phyloP scores from a whole-genome alignment of 176 grass and related monocot species.

The Juncus effusus region DNA sequence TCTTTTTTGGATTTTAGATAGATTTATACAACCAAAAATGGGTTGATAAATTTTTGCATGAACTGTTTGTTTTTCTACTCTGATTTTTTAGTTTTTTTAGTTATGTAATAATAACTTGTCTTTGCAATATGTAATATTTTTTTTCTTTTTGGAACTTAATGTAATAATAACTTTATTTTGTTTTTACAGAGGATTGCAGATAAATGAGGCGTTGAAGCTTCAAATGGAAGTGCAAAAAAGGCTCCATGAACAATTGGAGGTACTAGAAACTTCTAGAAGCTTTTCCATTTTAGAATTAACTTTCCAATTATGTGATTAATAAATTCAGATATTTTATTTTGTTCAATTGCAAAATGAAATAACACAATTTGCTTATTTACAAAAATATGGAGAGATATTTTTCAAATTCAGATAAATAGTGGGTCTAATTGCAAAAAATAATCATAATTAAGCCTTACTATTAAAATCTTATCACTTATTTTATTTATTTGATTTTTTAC shows the following conservation, averaged over 20 bases:
- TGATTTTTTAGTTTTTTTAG: too few relatives aligned
- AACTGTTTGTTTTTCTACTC: too few relatives aligned
- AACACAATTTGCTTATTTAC: neutral
- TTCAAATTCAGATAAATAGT: neutral
- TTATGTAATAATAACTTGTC: too few relatives aligned
- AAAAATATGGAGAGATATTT: neutral
- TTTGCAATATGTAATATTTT: neutral
- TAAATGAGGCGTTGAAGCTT: constrained; percentile 85
- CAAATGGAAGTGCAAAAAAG: constrained; percentile 98
- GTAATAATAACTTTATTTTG: constrained; percentile 12
- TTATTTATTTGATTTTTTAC: neutral
- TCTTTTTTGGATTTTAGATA: too few relatives aligned
- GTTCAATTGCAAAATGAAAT: neutral
- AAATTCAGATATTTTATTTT: too few relatives aligned
- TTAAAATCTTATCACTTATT: too few relatives aligned
- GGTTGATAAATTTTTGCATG: too few relatives aligned
- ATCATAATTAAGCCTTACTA: too few relatives aligned
- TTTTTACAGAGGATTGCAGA: constrained; percentile 66
- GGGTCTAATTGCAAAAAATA: too few relatives aligned
- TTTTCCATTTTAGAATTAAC: neutral
- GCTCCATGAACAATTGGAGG: constrained; percentile 92
- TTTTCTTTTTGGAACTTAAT: neutral
- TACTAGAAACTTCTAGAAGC: constrained; percentile 25
- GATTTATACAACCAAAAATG: too few relatives aligned
- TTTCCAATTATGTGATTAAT: neutral